Base-by-base conservation (phyloP, 768 basidiomycete species). In the Leccinum arenicola region DNA sequence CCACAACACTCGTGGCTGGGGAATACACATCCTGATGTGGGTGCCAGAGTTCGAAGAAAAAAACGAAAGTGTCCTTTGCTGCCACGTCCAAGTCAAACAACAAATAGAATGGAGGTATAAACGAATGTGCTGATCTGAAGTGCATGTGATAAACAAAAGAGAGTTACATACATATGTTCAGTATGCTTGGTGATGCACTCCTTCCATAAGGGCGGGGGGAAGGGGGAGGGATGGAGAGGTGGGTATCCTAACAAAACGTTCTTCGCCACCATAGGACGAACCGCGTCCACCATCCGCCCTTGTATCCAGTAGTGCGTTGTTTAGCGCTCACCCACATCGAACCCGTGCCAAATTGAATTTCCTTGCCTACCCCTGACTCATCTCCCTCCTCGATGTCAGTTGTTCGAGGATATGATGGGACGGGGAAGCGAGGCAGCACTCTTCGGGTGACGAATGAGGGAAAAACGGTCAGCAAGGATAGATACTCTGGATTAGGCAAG, bases 201-300 rank as follows among this genome's bases (percentile, higher is more conserved):
- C 59, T 43, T 52, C 49, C 36, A 21, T 40, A 54, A 27, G 17
- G 33, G 7, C 9, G 12, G 61, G 14, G 48, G 29, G 15, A 33
- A 27, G 45, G 48, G 64, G 61, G 14, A 17, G 15, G 17, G n/a
- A 43, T 43, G 50, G 33, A 12, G 45, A 25, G 49, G 45, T 50
- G 66, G 61, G 62, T 68, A 73, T 66, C 61, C 74, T 81, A 92
- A 74, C 89, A 90, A 75, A 93, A 93, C 51, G 88, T 63, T 73
- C 81, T 83, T 71, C 82, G 84, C 83, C 86, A 91, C 93, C 93
- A 95, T 50, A 85, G 73, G 64, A 84, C 75, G 68, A 95, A 85
- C 62, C 88, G 79, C 48, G 83, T 83, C 91, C 91, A 94, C 84
- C 86, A 89, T 48, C 83, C 78, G 21, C 93, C 91, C 67, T 84